phyloP scores from a whole-genome alignment of 176 grass and related monocot genomes.

The Avena atlantica region DNA sequence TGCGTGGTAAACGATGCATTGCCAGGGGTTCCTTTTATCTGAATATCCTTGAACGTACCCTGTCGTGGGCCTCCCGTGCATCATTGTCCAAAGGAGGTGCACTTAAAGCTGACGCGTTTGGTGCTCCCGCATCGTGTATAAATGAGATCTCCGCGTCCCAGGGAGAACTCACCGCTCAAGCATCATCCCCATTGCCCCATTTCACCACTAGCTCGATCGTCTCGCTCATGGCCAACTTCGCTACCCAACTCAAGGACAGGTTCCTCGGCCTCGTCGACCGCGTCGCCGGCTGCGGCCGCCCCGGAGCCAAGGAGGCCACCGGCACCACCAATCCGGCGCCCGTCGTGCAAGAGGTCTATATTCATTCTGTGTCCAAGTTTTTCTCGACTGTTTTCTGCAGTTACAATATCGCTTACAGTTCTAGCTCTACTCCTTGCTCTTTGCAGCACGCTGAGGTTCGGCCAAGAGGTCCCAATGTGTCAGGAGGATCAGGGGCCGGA shows the following conservation, averaged over 20 bases:
- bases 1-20: conserved; percentile 5
- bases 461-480: conserved; percentile 30
- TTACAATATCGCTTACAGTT: no score
- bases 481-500: not conserved
- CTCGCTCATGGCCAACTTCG: conserved; percentile 39
- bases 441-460: conserved; percentile 33
- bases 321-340: not conserved
- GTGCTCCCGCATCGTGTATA: not conserved
- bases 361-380: not conserved
- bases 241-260: conserved; percentile 45
- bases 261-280: conserved; percentile 39
- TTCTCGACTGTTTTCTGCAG: not conserved
- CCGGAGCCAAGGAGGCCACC: not conserved
- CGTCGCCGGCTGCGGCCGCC: conserved; percentile 18
- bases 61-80: no score
- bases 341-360: not conserved
- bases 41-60: not conserved
- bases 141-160: not conserved
- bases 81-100: not conserved
- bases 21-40: not conserved
- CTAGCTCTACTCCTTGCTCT: no score
- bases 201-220: no score
- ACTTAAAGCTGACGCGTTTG: not conserved
- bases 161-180: not conserved
- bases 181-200: no score